Conservation (phyloP, 1,284 basidiomycete genomes). For the Salmacisia buchloeana region DNA sequence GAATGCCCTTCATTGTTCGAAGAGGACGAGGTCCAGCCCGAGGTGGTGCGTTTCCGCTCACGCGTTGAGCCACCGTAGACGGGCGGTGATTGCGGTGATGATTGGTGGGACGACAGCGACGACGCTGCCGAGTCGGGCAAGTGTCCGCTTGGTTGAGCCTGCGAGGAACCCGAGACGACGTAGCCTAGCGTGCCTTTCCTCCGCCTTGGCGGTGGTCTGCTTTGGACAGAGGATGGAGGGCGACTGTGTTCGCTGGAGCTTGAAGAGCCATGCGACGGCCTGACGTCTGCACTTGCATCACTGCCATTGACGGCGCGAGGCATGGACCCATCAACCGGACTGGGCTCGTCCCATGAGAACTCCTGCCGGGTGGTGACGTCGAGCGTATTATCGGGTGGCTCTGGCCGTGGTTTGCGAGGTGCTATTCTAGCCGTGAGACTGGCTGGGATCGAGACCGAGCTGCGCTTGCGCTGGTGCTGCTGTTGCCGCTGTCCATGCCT, state of each 20-base stretch:
- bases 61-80: background rate
- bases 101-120: conserved; percentile 3
- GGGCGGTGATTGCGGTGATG: background rate
- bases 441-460: background rate
- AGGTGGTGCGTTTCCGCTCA: background rate
- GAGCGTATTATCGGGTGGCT: conserved; percentile 4
- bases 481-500: background rate
- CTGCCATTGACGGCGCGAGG: background rate
- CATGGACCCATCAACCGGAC: background rate
- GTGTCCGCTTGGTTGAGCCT: background rate
- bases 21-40: background rate
- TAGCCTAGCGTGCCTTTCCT: background rate
- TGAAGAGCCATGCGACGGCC: background rate
- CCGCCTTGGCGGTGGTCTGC: background rate
- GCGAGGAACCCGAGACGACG: background rate
- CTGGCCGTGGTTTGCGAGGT: background rate
- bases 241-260: background rate
- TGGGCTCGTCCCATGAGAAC: background rate
- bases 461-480: background rate
- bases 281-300: background rate
- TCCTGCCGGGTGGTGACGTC: background rate
- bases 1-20: too few relatives aligned
- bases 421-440: background rate
- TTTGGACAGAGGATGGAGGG: background rate
- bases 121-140: background rate